Base-by-base conservation (phyloP, 2,329 filamentous ascomycete species). In the Beauveria brongniartii region DNA sequence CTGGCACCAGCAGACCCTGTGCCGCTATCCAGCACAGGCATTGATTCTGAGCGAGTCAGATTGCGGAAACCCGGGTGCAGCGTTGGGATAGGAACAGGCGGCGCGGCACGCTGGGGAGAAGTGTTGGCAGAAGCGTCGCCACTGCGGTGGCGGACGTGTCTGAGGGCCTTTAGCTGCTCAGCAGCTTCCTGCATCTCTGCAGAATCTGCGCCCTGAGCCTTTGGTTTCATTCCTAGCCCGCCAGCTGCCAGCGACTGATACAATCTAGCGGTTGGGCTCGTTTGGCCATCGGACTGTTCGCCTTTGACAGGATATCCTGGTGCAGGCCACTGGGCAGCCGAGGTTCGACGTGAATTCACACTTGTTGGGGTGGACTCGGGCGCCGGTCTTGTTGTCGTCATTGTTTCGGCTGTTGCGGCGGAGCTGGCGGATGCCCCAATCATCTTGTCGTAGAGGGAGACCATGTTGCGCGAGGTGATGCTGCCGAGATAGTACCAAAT, bases 151-250 rank as follows among this genome's bases (percentile, higher is more conserved):
- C 84, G 79, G 58, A 87, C 80, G 66, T 88, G 84, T 65, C 85
- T 87, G 47, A 88, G 70, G 1, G 84, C 84, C 67, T 87, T 87
- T 6, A 88, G 76, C 69, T 87, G 84, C 67, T 87, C 84, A 4
- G 85, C 85, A 22, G 85, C 85, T 70, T 87, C 83, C 65, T 87
- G 83, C 83, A 88, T 87, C 72, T 88, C 85, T 9, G 82, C 84
- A n/a, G 84, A 85, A 61, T 87, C 84, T 67, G 86, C 10, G 6
- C 71, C 71, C 16, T 74, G 72, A 12, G 72, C 68, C 60, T 74
- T 75, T 2, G 70, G 63, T 57, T 75, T 74, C 18, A 64, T 63
- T 1, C 69, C 65, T 5, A 63, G 51, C 12, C 61, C 60, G 1
- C 61, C 52, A 5, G 61, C 37, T 14, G 51, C 53, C 1, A 56